Base-by-base conservation (phyloP, 1,284 basidiomycete species). In the Volvariella volvacea region DNA sequence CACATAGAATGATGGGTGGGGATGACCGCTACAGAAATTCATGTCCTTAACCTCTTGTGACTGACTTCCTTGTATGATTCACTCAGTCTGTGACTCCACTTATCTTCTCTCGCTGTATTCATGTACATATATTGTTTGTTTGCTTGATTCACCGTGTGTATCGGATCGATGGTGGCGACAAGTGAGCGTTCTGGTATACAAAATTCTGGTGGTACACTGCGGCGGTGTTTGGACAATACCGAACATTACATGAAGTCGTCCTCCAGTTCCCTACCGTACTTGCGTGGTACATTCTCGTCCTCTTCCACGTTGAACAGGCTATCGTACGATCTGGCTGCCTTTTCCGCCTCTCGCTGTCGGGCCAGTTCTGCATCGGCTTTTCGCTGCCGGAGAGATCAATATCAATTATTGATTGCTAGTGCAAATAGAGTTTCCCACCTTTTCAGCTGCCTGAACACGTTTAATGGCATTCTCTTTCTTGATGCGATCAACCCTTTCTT, bases 401-500 rank as follows among this genome's bases (percentile, higher is more conserved):
- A 43, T 39, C 12, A 30, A 42, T 28, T 2, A 10, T 17, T 32
- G 9, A 12, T 19, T 14, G 22, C 6, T 31, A 25, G 17, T 14
- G 44, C 19, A 10, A 20, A 40, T 31, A 15, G 19, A 14, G 15
- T 32, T 14, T 49, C 51, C 9, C 44, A 81, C 87, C 71, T 77
- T 77, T 42, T 78, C 76, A 1, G 67, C 68, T 1, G 88, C 89
- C 1, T 73, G 76, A 0, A 67, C 73, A 44, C 88, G 78, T 52
- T 87, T 85, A 28, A 67, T 65, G 3, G 80, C 75, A 22, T 74
- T 80, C 63, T 94, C 91, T 45, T 72, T 70, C 56, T 89, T 86
- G 49, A 89, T 62, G n/a, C 92, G 76, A 15, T 93, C 92, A 37
- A 92, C 71, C 15, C 76, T 73, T 55, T 96, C 92, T 47, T 87